phyloP scores from a whole-genome alignment of 2,329 filamentous ascomycete genomes.

The Cercospora sojina region DNA sequence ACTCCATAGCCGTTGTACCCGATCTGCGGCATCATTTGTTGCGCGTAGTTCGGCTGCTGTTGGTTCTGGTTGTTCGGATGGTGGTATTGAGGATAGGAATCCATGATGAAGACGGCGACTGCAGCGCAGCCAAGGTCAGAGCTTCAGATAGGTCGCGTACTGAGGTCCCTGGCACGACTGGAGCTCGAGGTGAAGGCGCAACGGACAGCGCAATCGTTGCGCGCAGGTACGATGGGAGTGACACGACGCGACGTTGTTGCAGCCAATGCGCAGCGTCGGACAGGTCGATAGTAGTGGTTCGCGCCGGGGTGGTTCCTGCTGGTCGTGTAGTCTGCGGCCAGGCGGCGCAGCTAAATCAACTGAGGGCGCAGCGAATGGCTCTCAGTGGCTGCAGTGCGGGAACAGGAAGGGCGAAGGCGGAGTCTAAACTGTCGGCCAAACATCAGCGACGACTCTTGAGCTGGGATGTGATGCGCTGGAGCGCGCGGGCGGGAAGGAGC shows the following conservation, averaged over 20 bases:
- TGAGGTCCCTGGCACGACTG: conserved; percentile 12
- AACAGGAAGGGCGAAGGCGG: conserved; percentile 23
- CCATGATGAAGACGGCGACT: conserved; percentile 41
- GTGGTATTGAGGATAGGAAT: conserved; percentile 50
- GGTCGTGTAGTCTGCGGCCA: conserved; percentile 12
- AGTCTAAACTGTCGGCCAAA: conserved; percentile 29
- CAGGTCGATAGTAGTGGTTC: background rate
- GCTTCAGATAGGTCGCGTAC: conserved; percentile 19
- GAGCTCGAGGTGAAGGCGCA: conserved; percentile 20
- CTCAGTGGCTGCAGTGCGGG: conserved; percentile 25
- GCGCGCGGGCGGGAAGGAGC: conserved; percentile 24
- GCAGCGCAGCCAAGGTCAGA: conserved; percentile 20
- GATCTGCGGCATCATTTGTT: conserved; percentile 65
- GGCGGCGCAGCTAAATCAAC: conserved; percentile 21
- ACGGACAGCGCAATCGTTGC: conserved; percentile 28
- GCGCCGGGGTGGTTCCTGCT: conserved; percentile 8
- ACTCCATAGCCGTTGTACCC: conserved; percentile 77
- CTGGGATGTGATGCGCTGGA: conserved; percentile 24
- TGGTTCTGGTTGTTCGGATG: conserved; percentile 65
- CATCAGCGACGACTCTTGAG: conserved; percentile 31
- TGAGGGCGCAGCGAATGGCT: conserved; percentile 24
- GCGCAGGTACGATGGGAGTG: conserved; percentile 9
- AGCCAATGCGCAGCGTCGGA: conserved; percentile 9
- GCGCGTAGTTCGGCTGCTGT: conserved; percentile 50
- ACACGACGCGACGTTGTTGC: conserved; percentile 2